phyloP scores from a whole-genome alignment of 768 basidiomycete genomes.

The Xanthoconium stramineum region DNA sequence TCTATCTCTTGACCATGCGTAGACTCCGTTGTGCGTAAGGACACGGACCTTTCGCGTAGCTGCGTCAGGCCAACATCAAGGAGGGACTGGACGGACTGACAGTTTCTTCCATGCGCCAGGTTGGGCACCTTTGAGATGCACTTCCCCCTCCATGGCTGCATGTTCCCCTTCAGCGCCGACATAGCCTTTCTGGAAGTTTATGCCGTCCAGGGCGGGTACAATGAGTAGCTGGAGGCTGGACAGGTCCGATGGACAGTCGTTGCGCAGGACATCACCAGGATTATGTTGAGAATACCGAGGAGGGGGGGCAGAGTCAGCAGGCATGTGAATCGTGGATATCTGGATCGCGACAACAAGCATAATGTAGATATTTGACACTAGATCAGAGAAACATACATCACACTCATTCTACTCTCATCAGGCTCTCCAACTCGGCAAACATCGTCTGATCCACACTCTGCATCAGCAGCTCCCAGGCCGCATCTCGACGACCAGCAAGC shows the following conservation, averaged over 20 bases:
- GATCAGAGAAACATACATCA: constrained; percentile 3
- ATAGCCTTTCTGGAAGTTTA: constrained; percentile 83
- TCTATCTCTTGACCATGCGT: constrained; percentile 64
- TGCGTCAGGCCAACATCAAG: constrained; percentile 13
- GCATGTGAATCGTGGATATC: constrained; percentile 21
- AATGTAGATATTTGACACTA: constrained; percentile 7
- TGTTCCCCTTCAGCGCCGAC: constrained; percentile 80
- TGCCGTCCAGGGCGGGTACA: constrained; percentile 61
- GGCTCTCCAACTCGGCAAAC: constrained; percentile 78
- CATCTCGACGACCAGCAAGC: constrained; percentile 67
- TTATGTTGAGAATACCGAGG: constrained; percentile 58
- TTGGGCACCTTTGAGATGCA: constrained; percentile 75
- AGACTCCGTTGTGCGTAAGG: constrained; percentile 63
- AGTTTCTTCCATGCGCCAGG: constrained; percentile 60
- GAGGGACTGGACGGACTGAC: constrained; percentile 46
- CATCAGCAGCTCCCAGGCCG: constrained; percentile 71
- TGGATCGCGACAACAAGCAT: constrained; percentile 11
- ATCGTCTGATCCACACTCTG: constrained; percentile 66
- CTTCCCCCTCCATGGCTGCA: constrained; percentile 83
- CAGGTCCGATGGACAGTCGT: constrained; percentile 17
- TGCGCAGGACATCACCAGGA: constrained; percentile 15
- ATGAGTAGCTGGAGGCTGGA: constrained; percentile 65
- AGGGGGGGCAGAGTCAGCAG: constrained; percentile 48
- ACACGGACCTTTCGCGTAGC: constrained; percentile 49
- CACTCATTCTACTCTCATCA: constrained; percentile 60